Base-by-base conservation (phyloP, 768 basidiomycete genomes). In the Cyclocybe aegerita region DNA sequence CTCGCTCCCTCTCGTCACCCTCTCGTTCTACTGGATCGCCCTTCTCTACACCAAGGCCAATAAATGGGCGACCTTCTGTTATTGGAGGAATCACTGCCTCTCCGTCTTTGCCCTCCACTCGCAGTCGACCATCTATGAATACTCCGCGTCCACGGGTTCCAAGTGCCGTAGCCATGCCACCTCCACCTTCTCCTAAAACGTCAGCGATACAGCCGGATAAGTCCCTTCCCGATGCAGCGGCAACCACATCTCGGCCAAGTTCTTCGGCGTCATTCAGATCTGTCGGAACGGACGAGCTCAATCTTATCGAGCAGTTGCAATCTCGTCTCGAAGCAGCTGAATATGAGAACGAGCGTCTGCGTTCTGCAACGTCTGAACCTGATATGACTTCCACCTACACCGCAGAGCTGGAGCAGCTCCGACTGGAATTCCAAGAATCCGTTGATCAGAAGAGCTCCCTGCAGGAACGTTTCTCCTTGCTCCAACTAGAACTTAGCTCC, bases 81-180 rank as follows among this genome's bases (percentile, higher is more conserved):
- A 69, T 46, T 70, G 71, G 36, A 45, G 71, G 30, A 54, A 74
- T 5, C 64, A 23, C 23, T 23, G 58, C 34, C 53, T 76, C 70
- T 17, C 65, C 68, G 9, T 59, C 67, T 9, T 48, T 63, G n/a
- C 62, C 70, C 11, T 65, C 70, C 29, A 60, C 53, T 31, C 70
- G 64, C 49, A 64, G 62, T 15, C 65, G 74, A 34, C 68, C 77
- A 4, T 73, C 78, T 9, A 65, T 73, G n/a, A 73, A 63, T 52
- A 86, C 85, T 9, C 83, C 86, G 39, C 78, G 86, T 30, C 77
- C 80, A 10, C 77, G 88, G 44, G 63, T 89, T 52, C 86, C 88
- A 30, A 88, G 87, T 58, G 74, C 78, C n/a, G 66, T 88, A 23
- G 83, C 87, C 6, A 90, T 92, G 90, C 90, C 88, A 2, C 90